These are phyloP conservation scores for Pseudogymnoascus sp. DNA, from an alignment of 2,329 filamentous ascomycete genomes.

Conservation along the genomic window DNA sequence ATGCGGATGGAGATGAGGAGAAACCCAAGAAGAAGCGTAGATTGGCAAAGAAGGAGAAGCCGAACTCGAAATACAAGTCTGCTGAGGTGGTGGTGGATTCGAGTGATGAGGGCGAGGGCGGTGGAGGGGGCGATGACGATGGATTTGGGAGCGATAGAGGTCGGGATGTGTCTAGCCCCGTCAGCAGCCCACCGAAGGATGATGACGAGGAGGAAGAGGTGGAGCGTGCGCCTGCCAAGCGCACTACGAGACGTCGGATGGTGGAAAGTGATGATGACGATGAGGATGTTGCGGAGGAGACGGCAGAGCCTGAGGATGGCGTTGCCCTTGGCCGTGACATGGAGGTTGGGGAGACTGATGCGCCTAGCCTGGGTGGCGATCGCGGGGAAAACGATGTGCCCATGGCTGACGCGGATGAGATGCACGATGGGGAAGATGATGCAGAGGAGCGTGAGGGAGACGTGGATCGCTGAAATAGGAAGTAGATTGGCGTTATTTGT, in stretches of 20 bases:
- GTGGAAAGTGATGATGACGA: conserved; percentile 25
- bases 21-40: conserved; percentile 31
- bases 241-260: conserved; percentile 32
- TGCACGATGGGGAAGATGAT: conserved; percentile 9
- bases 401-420: conserved; percentile 6
- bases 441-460: conserved; percentile 1
- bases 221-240: not conserved
- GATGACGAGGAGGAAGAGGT: not conserved
- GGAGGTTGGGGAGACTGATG: not conserved
- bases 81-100: conserved; percentile 9
- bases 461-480: conserved; percentile 9
- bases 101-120: not conserved
- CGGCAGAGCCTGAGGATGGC: not conserved
- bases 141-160: conserved; percentile 1
- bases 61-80: conserved; percentile 10
- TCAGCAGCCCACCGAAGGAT: not conserved
- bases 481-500: conserved; percentile 5
- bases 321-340: not conserved
- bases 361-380: not conserved
- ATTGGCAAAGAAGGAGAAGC: conserved; percentile 26
- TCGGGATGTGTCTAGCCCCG: not conserved
- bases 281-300: not conserved
- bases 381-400: not conserved
- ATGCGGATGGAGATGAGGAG: conserved; percentile 28
- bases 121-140: conserved; percentile 4